These are phyloP conservation scores for Pulveroboletus sp. DNA, from an alignment of 768 basidiomycete species.

Conservation along the genomic window DNA sequence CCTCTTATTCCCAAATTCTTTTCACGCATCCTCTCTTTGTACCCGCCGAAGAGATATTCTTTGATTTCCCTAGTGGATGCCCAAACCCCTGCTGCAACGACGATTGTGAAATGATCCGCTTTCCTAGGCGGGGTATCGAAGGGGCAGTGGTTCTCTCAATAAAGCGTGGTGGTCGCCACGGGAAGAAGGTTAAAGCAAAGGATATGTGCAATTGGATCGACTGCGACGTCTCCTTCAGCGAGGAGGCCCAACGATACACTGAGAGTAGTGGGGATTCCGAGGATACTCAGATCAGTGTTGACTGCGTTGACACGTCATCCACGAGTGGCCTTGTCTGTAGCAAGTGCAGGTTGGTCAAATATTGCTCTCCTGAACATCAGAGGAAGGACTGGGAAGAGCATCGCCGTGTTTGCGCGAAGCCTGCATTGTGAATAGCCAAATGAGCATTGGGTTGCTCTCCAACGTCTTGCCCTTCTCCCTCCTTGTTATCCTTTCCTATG, in stretches of 20 bases:
- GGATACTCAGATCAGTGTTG: conserved; percentile 41
- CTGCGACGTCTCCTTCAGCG: conserved; percentile 57
- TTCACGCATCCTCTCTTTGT: conserved; percentile 71
- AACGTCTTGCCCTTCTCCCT: background rate
- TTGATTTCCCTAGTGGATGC: conserved; percentile 75
- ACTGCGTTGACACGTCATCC: conserved; percentile 29
- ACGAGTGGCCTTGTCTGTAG: conserved; percentile 60
- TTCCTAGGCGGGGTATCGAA: conserved; percentile 60
- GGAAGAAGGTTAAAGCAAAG: conserved; percentile 45
- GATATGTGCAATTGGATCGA: conserved; percentile 86
- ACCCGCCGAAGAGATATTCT: conserved; percentile 66
- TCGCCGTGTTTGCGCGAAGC: conserved; percentile 57
- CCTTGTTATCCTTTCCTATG: background rate
- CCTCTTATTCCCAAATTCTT: conserved; percentile 77
- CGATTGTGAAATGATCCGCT: conserved; percentile 80
- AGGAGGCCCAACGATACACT: conserved; percentile 31
- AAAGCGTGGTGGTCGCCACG: conserved; percentile 48
- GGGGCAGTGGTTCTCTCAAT: conserved; percentile 59
- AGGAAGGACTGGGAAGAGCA: conserved; percentile 77
- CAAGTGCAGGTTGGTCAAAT: conserved; percentile 74
- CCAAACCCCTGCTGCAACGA: conserved; percentile 76
- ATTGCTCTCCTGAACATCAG: conserved; percentile 73
- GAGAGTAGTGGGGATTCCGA: conserved; percentile 44
- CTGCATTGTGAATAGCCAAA: conserved; percentile 16
- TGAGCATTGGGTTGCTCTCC: background rate